Evolutionary conservation across 257 asterid species (phyloP).

Genomic region (Lycium barbarum): DNA sequence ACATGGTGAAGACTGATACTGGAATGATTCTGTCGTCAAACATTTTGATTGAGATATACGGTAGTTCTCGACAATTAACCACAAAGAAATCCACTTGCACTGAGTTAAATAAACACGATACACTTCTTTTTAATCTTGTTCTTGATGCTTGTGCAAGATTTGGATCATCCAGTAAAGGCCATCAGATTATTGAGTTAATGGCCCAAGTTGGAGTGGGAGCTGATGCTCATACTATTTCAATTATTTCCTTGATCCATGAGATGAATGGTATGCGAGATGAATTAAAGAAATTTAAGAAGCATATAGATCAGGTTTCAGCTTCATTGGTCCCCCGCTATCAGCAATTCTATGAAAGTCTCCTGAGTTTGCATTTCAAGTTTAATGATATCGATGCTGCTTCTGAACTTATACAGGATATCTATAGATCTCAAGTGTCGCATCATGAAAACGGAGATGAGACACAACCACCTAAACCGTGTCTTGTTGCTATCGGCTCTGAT

Average conservation of each 20-base stretch:
- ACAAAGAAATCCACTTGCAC: conserved; percentile 44
- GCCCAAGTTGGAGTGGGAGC: conserved; percentile 63
- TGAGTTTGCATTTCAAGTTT: conserved; percentile 75
- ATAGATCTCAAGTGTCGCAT: conserved; percentile 33
- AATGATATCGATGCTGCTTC: conserved; percentile 79
- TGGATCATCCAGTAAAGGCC: conserved; percentile 68
- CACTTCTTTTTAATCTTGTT: conserved; percentile 71
- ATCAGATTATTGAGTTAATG: conserved; percentile 77
- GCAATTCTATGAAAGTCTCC: conserved; percentile 70
- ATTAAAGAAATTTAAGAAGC: conserved; percentile 66
- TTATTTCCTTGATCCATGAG: conserved; percentile 73
- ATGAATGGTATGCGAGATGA: conserved; percentile 73
- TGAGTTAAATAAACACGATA: conserved; percentile 56
- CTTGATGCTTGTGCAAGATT: conserved; percentile 80
- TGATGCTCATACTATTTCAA: conserved; percentile 71
- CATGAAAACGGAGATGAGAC: conserved; percentile 29
- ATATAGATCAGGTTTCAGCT: conserved; percentile 54
- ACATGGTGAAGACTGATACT: conserved; percentile 70
- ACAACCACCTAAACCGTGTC: conserved; percentile 43
- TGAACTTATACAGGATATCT: conserved; percentile 59
- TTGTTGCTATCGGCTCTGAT: conserved; percentile 70
- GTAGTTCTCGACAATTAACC: conserved; percentile 37
- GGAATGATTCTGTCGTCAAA: conserved; percentile 72
- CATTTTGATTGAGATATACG: conserved; percentile 67
- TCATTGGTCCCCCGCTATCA: conserved; percentile 51